These are phyloP conservation scores for Fraxinus sp. DNA, from an alignment of 305 asterid genomes.

Conservation along the genomic window DNA sequence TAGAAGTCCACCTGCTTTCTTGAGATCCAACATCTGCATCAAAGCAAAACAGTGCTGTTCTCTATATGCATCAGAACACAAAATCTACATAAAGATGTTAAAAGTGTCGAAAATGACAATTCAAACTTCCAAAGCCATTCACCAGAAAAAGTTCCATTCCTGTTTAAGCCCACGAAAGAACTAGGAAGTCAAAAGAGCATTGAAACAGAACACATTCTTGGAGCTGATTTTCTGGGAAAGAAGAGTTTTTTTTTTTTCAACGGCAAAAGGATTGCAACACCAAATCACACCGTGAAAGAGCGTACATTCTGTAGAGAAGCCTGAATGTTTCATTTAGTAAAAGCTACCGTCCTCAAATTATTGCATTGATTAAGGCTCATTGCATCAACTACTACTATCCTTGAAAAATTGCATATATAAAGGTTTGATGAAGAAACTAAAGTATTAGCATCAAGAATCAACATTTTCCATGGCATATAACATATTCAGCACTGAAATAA, in stretches of 20 bases:
- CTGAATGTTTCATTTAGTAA: neutral
- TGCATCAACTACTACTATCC: neutral
- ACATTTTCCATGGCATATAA: neutral
- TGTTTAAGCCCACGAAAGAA: neutral
- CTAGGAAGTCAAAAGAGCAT: neutral
- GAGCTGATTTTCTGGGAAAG: neutral
- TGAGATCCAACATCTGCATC: neutral
- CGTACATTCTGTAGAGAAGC: neutral
- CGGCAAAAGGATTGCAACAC: neutral
- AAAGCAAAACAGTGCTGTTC: neutral
- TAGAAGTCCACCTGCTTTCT: neutral
- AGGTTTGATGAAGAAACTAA: neutral
- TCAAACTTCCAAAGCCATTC: neutral
- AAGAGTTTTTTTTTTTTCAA: neutral
- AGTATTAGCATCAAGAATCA: neutral
- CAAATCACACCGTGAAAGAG: neutral
- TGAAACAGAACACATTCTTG: neutral
- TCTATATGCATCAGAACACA: neutral
- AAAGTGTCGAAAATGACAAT: neutral
- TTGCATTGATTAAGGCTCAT: neutral
- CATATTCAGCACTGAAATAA: neutral
- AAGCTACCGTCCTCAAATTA: neutral
- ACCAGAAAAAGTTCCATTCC: neutral
- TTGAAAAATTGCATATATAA: neutral
- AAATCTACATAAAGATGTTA: neutral